Conservation (phyloP, 352 stramenopile species). For the Peronospora destructor region DNA sequence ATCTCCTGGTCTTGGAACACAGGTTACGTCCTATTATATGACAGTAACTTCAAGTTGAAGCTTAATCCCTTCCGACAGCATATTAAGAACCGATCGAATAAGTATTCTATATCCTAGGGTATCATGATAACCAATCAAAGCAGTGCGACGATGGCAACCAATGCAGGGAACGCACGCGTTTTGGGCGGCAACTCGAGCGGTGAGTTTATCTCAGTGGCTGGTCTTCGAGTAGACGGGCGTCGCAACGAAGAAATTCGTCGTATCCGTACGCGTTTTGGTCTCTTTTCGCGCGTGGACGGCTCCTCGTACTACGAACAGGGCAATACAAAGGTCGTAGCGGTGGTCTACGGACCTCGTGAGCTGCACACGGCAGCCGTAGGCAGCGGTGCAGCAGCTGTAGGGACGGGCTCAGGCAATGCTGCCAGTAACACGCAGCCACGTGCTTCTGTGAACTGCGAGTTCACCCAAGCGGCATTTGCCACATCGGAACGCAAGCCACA, state of each 20-base stretch:
- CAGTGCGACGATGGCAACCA: constrained; percentile 38
- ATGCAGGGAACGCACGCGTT: constrained; percentile 50
- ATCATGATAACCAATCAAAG: constrained; percentile 9
- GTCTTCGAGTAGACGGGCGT: constrained; percentile 77
- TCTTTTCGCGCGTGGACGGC: constrained; percentile 82
- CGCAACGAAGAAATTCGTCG: constrained; percentile 79
- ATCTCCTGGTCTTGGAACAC: too few species aligned
- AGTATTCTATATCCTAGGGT: constrained; percentile 7
- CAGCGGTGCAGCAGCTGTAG: constrained; percentile 36
- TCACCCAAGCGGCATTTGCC: constrained; percentile 83
- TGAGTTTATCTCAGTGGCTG: constrained; percentile 81
- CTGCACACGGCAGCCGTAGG: constrained; percentile 38
- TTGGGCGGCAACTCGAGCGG: constrained; percentile 46
- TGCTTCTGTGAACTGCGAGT: constrained; percentile 76
- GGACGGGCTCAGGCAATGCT: constrained; percentile 52
- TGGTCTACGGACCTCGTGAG: constrained; percentile 84
- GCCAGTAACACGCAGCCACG: constrained; percentile 64
- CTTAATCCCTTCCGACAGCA: background rate
- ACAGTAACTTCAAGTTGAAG: background rate
- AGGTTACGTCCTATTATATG: background rate
- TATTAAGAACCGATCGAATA: background rate
- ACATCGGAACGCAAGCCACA: constrained; percentile 79
- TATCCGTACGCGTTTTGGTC: constrained; percentile 73
- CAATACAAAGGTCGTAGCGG: constrained; percentile 86
- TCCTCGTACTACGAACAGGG: constrained; percentile 86